Conservation (phyloP, 345 rosid genomes). For the Brassica nigra region DNA sequence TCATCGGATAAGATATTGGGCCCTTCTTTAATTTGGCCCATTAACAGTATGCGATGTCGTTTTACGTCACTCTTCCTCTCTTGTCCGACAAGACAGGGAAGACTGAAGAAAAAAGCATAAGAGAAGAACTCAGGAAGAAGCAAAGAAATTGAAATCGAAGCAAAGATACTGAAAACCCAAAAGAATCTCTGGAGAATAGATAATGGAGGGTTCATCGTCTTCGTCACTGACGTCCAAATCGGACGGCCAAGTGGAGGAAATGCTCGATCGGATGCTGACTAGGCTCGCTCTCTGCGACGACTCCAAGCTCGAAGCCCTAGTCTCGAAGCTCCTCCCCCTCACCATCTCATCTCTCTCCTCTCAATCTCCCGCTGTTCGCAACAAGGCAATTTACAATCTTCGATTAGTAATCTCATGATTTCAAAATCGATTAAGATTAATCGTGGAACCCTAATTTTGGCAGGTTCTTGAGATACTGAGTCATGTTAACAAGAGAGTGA, state of each 20-base stretch:
- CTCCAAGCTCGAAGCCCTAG: slow-evolving; percentile 69
- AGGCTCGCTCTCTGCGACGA: slow-evolving; percentile 89
- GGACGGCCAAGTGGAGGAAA: slow-evolving; percentile 73
- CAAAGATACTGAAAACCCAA: slow-evolving; percentile 3
- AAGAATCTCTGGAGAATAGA: background rate
- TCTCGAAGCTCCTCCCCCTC: slow-evolving; percentile 79
- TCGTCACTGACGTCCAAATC: slow-evolving; percentile 44
- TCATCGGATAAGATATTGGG: background rate
- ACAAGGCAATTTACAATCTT: slow-evolving; percentile 54
- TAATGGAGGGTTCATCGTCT: slow-evolving; percentile 56
- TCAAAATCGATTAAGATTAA: background rate
- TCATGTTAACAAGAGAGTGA: slow-evolving; percentile 96
- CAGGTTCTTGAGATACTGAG: slow-evolving; percentile 96
- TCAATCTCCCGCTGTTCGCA: slow-evolving; percentile 60
- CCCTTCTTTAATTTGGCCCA: background rate
- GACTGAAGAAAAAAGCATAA: background rate
- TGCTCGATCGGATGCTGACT: slow-evolving; percentile 94
- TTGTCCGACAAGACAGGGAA: slow-evolving; percentile 33
- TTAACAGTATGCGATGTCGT: background rate
- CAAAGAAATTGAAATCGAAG: slow-evolving; percentile 23
- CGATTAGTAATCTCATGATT: slow-evolving; percentile 1
- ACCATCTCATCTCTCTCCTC: slow-evolving; percentile 78
- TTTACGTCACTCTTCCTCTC: background rate
- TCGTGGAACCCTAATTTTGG: background rate
- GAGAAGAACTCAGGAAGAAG: slow-evolving; percentile 30